Base-by-base conservation (phyloP, 176 grass and related monocot genomes). In the Oryza nivara region DNA sequence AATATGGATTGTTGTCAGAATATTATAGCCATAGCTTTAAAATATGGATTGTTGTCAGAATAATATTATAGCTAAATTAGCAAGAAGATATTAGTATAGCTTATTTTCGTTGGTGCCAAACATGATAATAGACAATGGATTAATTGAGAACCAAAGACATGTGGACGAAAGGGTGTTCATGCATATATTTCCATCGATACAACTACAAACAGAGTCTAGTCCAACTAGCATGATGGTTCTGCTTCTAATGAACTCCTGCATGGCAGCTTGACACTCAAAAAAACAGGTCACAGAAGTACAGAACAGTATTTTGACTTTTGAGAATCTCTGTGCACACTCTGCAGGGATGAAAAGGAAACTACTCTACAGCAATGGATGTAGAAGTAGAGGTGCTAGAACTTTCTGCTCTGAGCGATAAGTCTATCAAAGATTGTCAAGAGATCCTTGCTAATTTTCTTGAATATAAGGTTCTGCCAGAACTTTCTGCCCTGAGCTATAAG, bases 1-100 rank as follows among this genome's bases (percentile, higher is more conserved):
- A 74, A 67, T 40, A 51, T 30, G 30, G 30, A 13, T 58, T 30
- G 38, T 9, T 51, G 68, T 38, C 71, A 38, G 28, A 72, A 32
- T 32, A 32, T 64, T 47, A 65, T 6, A 38, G 40, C 17, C 7
- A 85, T 80, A 67, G 16, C 15, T 71, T 38, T 86, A 11, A 58
- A 74, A 67, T 40, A 51, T 32, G 30, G 30, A 13, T 58, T 30
- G 38, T 9, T 51, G 68, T 38, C 71, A 38, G 28, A 30, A 51
- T 43, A 72, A 32, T 32, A 32, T 64, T 47, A 65, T 6, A 38
- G 40, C 17, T 69, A 15, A 25, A 25, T 25, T 25, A 25, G 25
- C 25, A 65, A 67, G 77, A 41, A 67, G 63, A 52, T 7, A 20
- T 75, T 23, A 15, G 20, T n/a, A 1, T 9, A 16, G 41, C 32